Evolutionary conservation across 2,329 filamentous ascomycete genomes (phyloP), one percentile per base, ranked within the genome.

Genomic region (Colletotrichum plurivorum): DNA sequence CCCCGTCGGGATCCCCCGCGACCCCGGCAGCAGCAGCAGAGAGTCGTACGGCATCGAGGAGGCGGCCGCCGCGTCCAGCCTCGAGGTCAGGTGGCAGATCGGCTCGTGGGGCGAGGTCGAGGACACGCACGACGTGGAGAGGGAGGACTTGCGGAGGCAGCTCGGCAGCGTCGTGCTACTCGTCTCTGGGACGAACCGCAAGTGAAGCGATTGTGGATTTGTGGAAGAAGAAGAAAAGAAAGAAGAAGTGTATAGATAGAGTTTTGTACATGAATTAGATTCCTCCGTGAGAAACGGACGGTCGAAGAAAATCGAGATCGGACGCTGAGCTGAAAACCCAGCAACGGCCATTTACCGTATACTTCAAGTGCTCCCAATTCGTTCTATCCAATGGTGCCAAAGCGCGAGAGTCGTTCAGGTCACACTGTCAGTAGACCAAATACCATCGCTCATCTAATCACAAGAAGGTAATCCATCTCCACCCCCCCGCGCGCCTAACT

Each of bases 41-140:
- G 74, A 70, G 55, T 79, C 79, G 64, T 98, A 97, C 77, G 93
- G 93, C 0, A 90, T 97, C 13, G 93, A 97, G 75, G 90, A 97
- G 78, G 95, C 95, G 1, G 91, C 93, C 0, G 85, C 87, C 75
- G 92, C 92, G 15, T 90, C 92, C 6, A 97, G 89, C 75, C 79
- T 97, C 49, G 96, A 99, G 84, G 94, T 97, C 16, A 87, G 89
- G 72, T 98, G 94, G 92, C 96, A 99, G 87, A 97, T 92, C 1
- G 84, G 88, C 31, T 91, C 93, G 81, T 98, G 96, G 95, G 96
- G 96, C 9, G 95, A 97, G 84, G 96, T 99, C 1, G 96, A 99
- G 79, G 95, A 99, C 81, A 97, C 95, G 31, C 96, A 99, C 81
- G 96, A 99, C 84, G 96, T 99, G 1, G 93, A 97, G 75, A 93